A percentile compares a stretch with the other conserved stretches of the same genome.
phyloP scores from a whole-genome alignment of 192 early-diverging fungal species.

The Hyaloraphidium curvatum region DNA sequence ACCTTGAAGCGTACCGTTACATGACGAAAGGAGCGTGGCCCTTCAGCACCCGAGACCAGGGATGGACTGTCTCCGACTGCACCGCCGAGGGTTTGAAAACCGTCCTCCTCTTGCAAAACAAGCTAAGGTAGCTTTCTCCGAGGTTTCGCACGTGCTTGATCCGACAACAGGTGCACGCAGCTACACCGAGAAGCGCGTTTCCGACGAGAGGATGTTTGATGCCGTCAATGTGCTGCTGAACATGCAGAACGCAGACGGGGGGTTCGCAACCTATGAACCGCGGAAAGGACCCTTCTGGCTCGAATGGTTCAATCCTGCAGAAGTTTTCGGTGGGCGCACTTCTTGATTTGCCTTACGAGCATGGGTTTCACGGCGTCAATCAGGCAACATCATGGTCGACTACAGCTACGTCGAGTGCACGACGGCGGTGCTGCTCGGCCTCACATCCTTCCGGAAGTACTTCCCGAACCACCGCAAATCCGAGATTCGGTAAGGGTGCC shows the following conservation, averaged over 20 bases:
- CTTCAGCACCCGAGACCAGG: slow-evolving; percentile 81
- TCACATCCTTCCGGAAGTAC: slow-evolving; percentile 51
- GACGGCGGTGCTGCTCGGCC: slow-evolving; percentile 71
- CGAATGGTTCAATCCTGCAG: slow-evolving; percentile 83
- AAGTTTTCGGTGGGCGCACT: slow-evolving; percentile 95
- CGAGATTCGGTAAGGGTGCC: slow-evolving; percentile 44
- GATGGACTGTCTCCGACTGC: slow-evolving; percentile 89
- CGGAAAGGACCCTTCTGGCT: slow-evolving; percentile 59
- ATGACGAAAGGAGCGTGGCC: slow-evolving; percentile 85
- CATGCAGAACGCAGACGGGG: slow-evolving; percentile 83
- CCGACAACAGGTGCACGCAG: no score
- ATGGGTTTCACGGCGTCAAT: background rate
- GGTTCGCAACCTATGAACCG: slow-evolving; percentile 83
- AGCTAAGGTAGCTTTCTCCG: slow-evolving; percentile 14
- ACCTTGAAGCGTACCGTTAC: slow-evolving; percentile 57
- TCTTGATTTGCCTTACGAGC: slow-evolving; percentile 3
- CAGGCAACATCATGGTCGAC: slow-evolving; percentile 71
- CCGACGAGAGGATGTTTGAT: slow-evolving; percentile 51
- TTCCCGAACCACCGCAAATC: slow-evolving; percentile 61
- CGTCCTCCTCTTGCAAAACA: slow-evolving; percentile 49
- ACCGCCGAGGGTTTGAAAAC: slow-evolving; percentile 83
- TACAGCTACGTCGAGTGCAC: slow-evolving; percentile 97
- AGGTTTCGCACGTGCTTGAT: background rate
- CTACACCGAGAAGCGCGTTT: slow-evolving; percentile 33
- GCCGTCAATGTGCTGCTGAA: slow-evolving; percentile 76